Conservation (phyloP, 371 early-diverging fungal species). For the Basidiobolus meristosporus region DNA sequence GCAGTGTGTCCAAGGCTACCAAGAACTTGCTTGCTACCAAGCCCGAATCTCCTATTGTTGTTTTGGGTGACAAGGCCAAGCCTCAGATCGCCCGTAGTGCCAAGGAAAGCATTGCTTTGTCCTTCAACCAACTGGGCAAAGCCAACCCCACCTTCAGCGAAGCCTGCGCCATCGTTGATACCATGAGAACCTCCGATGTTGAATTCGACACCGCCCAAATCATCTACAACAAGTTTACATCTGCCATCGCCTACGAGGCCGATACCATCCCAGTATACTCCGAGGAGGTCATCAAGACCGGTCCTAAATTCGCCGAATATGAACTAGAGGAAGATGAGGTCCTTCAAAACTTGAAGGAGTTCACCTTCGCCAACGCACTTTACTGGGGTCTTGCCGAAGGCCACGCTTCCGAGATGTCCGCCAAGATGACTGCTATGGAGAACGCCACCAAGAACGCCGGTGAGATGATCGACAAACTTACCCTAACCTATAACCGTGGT, state of each 20-base stretch:
- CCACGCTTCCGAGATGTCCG: conserved; percentile 91
- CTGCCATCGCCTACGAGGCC: conserved; percentile 88
- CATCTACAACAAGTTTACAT: conserved; percentile 86
- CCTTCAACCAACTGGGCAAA: conserved; percentile 87
- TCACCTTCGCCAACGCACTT: conserved; percentile 78
- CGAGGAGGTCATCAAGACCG: conserved; percentile 37
- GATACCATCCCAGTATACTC: conserved; percentile 38
- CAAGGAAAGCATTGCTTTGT: conserved; percentile 47
- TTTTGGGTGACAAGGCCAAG: conserved; percentile 91
- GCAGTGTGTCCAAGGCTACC: conserved; percentile 76
- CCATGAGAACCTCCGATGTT: conserved; percentile 37
- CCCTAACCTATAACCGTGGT: conserved; percentile 83
- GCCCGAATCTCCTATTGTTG: conserved; percentile 27
- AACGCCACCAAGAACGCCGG: conserved; percentile 98
- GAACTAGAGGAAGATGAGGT: conserved; percentile 78
- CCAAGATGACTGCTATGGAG: conserved; percentile 97
- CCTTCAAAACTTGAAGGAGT: conserved; percentile 79
- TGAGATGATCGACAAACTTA: conserved; percentile 51
- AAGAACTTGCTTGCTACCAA: conserved; percentile 33
- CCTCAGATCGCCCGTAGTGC: conserved; percentile 62
- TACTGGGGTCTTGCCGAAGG: conserved; percentile 94
- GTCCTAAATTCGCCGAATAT: conserved; percentile 74
- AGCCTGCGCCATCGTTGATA: conserved; percentile 65
- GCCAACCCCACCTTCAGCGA: conserved; percentile 78
- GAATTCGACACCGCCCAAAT: conserved; percentile 59